Evolutionary conservation across 2,329 filamentous ascomycete genomes (phyloP).

Genomic region (Thelonectria rubi): DNA sequence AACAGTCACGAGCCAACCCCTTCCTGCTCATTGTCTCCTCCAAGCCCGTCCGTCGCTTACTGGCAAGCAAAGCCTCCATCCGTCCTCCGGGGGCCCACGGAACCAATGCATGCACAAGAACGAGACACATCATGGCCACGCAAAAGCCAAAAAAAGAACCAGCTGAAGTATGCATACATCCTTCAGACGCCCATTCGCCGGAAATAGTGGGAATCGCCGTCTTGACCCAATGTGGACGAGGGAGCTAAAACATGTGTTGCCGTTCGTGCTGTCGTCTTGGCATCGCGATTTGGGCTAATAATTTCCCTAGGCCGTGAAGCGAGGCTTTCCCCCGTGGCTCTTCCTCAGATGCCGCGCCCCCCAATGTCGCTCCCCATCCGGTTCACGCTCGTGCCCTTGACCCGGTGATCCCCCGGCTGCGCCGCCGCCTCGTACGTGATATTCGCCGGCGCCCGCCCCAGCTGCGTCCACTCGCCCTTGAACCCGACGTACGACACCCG

Average conservation of each 20-base stretch:
- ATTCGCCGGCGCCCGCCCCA: constrained; percentile 76
- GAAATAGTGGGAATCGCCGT: neutral
- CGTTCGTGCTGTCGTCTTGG: neutral
- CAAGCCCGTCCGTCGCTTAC: too few relatives aligned
- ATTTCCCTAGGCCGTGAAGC: too few relatives aligned
- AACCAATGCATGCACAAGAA: too few relatives aligned
- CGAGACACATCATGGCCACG: too few relatives aligned
- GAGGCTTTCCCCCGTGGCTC: too few relatives aligned
- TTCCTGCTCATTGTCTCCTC: too few relatives aligned
- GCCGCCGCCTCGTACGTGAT: constrained; percentile 95
- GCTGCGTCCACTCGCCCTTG: constrained; percentile 90
- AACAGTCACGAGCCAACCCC: too few relatives aligned
- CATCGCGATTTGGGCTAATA: neutral
- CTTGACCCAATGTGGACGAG: too few relatives aligned
- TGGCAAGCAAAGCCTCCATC: too few relatives aligned
- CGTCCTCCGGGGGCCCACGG: too few relatives aligned
- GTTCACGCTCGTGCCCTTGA: constrained; percentile 66
- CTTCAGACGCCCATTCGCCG: neutral
- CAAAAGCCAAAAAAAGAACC: neutral
- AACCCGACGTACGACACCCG: constrained; percentile 87
- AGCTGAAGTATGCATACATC: neutral
- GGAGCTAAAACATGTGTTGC: too few relatives aligned
- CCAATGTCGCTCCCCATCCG: constrained; percentile 66
- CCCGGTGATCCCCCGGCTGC: constrained; percentile 86
- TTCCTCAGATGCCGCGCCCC: constrained; percentile 40